Percentiles rank a stretch among this genome's conserved stretches.
Conservation (phyloP, 371 early-diverging fungal species). For the Mucor mucedo region DNA sequence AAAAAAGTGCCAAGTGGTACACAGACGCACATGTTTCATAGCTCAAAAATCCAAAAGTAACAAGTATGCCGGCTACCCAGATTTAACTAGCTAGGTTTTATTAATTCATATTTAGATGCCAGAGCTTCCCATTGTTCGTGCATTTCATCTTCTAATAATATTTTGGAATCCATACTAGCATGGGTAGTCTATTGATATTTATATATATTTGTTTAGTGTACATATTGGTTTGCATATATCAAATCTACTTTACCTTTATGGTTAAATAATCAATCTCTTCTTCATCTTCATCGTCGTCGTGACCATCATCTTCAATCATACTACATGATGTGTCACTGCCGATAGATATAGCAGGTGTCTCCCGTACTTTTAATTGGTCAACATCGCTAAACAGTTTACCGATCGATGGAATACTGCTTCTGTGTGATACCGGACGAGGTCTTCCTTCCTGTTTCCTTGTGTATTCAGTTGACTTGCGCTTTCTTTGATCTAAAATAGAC, state of each 20-base stretch:
- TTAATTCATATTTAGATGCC: conserved; percentile 21
- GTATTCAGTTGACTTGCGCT: conserved; percentile 23
- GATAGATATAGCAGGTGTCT: conserved; percentile 4
- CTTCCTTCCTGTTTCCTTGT: conserved; percentile 19
- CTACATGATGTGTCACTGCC: conserved; percentile 25
- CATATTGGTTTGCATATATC: not conserved
- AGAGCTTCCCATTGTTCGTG: conserved; percentile 28
- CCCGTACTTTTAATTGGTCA: not conserved
- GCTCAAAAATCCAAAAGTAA: not conserved
- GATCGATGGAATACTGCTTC: conserved; percentile 40
- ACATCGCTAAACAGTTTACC: conserved; percentile 38
- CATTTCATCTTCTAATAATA: conserved; percentile 32
- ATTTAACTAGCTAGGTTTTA: not conserved
- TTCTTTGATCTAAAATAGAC: conserved; percentile 31
- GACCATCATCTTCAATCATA: conserved; percentile 17
- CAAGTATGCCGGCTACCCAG: not conserved
- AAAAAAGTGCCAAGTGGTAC: not conserved
- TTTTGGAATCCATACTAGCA: conserved; percentile 4
- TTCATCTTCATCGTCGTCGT: conserved; percentile 11
- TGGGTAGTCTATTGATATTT: not conserved
- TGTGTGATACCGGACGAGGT: conserved; percentile 34
- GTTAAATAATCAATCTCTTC: conserved; percentile 16
- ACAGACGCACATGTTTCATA: not conserved
- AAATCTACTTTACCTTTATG: conserved; percentile 1
- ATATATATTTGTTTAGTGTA: not conserved